These are phyloP conservation scores for Pueraria montana DNA, from an alignment of 306 rosid genomes.

Conservation along the genomic window DNA sequence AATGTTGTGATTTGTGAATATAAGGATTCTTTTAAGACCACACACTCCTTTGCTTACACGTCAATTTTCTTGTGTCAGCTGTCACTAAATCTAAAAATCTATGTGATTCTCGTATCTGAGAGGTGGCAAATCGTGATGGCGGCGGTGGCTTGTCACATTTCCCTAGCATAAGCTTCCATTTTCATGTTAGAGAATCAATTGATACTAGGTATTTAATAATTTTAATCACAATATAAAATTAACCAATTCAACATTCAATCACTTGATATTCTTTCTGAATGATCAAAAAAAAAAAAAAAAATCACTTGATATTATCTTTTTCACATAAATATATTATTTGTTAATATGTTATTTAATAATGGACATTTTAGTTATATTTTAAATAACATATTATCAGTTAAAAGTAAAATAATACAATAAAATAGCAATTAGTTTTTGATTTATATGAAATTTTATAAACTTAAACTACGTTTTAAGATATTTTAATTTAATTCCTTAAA, in stretches of 20 bases:
- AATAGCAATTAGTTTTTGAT: no score
- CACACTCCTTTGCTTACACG: constrained; percentile 11
- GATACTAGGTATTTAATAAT: no score
- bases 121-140: constrained; percentile 16
- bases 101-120: not conserved
- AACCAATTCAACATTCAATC: no score
- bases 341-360: not conserved
- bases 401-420: no score
- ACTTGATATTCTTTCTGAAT: no score
- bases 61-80: constrained; percentile 13
- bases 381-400: no score
- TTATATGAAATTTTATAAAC: no score
- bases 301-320: no score
- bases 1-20: not conserved
- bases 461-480: no score
- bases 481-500: no score
- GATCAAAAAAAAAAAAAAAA: no score
- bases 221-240: no score
- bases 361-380: not conserved
- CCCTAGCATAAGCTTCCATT: not conserved
- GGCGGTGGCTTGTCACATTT: not conserved
- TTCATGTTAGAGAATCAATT: not conserved
- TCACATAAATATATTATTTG: not conserved
- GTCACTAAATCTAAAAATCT: not conserved
- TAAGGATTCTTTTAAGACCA: not conserved